These are phyloP conservation scores for Lactuca saligna DNA, from an alignment of 129 eudicot species.

Conservation along the genomic window DNA sequence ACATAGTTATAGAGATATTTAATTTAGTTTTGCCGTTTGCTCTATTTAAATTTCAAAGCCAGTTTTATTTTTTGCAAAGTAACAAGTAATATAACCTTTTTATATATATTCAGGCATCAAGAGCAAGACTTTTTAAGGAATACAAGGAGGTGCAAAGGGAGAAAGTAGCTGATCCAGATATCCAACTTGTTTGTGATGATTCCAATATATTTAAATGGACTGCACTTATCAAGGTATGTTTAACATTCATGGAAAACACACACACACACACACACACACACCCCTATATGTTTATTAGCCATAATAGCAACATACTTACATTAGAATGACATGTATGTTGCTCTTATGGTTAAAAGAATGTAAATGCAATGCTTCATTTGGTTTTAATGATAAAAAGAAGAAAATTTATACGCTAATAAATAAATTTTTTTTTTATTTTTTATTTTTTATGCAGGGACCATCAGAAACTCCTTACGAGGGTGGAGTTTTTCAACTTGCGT, in stretches of 20 bases:
- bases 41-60: not conserved
- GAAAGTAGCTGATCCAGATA: slow-evolving; percentile 94
- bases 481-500: slow-evolving; percentile 96
- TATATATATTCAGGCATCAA: slow-evolving; percentile 63
- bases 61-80: not conserved
- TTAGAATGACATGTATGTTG: too few species aligned
- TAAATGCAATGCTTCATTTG: not conserved
- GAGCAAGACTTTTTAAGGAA: slow-evolving; percentile 96
- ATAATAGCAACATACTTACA: too few species aligned
- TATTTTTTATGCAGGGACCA: slow-evolving; percentile 64
- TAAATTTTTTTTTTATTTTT: not conserved
- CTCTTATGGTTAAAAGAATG: too few species aligned
- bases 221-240: slow-evolving; percentile 84
- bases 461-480: slow-evolving; percentile 96
- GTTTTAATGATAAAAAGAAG: too few species aligned
- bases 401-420: too few species aligned
- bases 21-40: not conserved
- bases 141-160: slow-evolving; percentile 95
- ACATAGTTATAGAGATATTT: too few species aligned
- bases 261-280: not conserved
- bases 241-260: not conserved
- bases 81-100: not conserved
- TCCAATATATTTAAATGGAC: slow-evolving; percentile 95
- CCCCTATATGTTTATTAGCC: too few species aligned
- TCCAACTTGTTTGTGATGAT: slow-evolving; percentile 95